Conservation (phyloP, 495 filamentous ascomycete species). For the Talaromyces liani region DNA sequence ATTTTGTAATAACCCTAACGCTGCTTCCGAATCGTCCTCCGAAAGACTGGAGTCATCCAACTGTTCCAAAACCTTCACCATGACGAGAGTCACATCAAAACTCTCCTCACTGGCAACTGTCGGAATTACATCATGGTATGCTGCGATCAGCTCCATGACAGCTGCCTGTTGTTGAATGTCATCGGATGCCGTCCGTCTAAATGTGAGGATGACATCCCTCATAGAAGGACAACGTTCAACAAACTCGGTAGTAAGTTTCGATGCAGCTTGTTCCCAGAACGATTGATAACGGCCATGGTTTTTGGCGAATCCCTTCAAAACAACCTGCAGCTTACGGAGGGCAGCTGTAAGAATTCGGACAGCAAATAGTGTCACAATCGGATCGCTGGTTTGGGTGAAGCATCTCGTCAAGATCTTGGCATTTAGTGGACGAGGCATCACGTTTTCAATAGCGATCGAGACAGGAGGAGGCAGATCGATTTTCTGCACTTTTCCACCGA, state of each 20-base stretch:
- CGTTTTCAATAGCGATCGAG: constrained; percentile 70
- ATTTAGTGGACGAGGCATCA: constrained; percentile 75
- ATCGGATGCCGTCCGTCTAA: constrained; percentile 53
- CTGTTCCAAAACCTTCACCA: constrained; percentile 57
- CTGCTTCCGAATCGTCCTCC: constrained; percentile 40
- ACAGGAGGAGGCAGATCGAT: constrained; percentile 62
- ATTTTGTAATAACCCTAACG: constrained; percentile 64
- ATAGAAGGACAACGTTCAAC: constrained; percentile 69
- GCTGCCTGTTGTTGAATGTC: constrained; percentile 75
- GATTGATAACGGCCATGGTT: constrained; percentile 32
- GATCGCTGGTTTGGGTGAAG: constrained; percentile 59
- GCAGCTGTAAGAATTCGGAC: constrained; percentile 68
- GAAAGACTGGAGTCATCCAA: constrained; percentile 32
- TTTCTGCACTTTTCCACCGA: constrained; percentile 51
- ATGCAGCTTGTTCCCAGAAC: constrained; percentile 59
- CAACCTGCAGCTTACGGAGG: constrained; percentile 65
- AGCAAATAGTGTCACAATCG: constrained; percentile 72
- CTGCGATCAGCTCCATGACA: constrained; percentile 60
- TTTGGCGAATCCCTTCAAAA: constrained; percentile 34
- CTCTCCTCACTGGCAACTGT: constrained; percentile 72
- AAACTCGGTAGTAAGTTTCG: constrained; percentile 64
- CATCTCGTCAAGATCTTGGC: constrained; percentile 71
- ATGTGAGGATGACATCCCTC: constrained; percentile 65
- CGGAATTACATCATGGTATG: constrained; percentile 77
- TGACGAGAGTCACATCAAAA: constrained; percentile 72